phyloP scores from a whole-genome alignment of 805 yeast species.

The Tetrapisispora nanseiensis region DNA sequence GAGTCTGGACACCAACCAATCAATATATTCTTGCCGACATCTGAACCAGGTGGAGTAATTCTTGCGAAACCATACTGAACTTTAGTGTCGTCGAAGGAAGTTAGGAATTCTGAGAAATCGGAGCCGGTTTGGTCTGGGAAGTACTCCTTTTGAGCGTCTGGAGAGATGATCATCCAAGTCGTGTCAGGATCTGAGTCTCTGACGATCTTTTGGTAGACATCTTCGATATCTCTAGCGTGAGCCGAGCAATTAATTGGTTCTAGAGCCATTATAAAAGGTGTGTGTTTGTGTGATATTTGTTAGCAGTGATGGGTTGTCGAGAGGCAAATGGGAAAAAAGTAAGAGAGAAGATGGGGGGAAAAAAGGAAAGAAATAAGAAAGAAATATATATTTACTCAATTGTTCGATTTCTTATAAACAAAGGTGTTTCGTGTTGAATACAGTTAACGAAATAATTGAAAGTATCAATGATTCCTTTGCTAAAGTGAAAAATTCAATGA shows the following conservation, averaged over 20 bases:
- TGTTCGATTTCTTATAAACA: too few relatives aligned
- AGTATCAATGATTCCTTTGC: too few relatives aligned
- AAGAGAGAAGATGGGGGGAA: not conserved
- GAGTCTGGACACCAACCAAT: slow-evolving; percentile 98
- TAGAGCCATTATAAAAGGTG: slow-evolving; percentile 24
- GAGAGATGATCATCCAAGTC: slow-evolving; percentile 75
- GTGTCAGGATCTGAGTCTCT: slow-evolving; percentile 54
- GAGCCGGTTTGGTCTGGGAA: slow-evolving; percentile 42
- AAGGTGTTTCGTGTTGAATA: too few relatives aligned
- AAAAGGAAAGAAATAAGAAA: too few relatives aligned
- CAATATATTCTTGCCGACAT: slow-evolving; percentile 71
- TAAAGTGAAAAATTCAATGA: too few relatives aligned
- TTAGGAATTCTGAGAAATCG: slow-evolving; percentile 66
- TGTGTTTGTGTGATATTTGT: not conserved
- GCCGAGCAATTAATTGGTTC: slow-evolving; percentile 49
- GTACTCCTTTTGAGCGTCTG: slow-evolving; percentile 43
- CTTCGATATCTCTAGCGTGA: slow-evolving; percentile 65
- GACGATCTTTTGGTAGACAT: slow-evolving; percentile 68
- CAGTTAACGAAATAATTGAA: too few relatives aligned
- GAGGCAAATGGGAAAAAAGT: not conserved
- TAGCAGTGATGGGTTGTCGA: too few relatives aligned
- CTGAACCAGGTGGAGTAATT: slow-evolving; percentile 85
- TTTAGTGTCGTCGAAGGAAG: slow-evolving; percentile 73
- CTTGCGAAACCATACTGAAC: slow-evolving; percentile 88
- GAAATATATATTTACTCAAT: too few relatives aligned